phyloP scores from a whole-genome alignment of 140 eudicot genomes.

The Ambrosia hybrid region DNA sequence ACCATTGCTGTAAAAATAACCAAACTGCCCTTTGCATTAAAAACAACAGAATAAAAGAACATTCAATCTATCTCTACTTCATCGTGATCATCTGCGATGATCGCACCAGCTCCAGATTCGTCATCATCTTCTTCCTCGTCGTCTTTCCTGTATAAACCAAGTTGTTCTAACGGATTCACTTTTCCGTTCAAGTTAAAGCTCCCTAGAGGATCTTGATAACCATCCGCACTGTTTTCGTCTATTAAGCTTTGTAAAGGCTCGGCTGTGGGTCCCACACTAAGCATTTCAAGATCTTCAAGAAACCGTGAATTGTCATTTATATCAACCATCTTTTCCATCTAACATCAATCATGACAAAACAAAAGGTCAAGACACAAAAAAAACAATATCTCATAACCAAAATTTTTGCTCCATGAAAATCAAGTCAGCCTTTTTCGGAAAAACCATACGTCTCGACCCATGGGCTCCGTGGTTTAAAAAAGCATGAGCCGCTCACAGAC shows the following conservation, averaged over 20 bases:
- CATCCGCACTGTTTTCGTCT: conserved; percentile 53
- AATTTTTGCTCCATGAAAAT: too few species aligned
- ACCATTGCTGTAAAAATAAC: background rate
- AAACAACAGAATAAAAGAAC: background rate
- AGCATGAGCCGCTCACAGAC: too few species aligned
- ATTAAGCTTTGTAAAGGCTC: conserved; percentile 44
- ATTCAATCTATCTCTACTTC: conserved; percentile 70
- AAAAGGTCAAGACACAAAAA: background rate
- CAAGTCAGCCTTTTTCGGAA: too few species aligned
- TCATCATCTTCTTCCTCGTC: conserved; percentile 77
- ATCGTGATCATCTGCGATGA: conserved; percentile 38
- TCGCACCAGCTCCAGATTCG: conserved; percentile 21
- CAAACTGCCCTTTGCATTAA: background rate
- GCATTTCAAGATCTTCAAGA: conserved; percentile 81
- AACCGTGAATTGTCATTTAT: conserved; percentile 67
- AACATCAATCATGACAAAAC: background rate
- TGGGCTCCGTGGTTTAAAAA: too few species aligned
- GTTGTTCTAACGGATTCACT: conserved; percentile 83
- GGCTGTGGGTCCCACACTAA: conserved; percentile 60
- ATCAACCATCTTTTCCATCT: conserved; percentile 99
- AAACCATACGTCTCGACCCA: too few species aligned
- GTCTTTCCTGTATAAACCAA: conserved; percentile 80
- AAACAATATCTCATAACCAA: too few species aligned
- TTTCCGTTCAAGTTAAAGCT: conserved; percentile 65
- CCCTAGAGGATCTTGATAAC: conserved; percentile 51